A percentile compares a stretch with the other conserved stretches of the same genome.
Evolutionary conservation across 257 asterid species (phyloP).

Genomic region (Solanum boliviense): DNA sequence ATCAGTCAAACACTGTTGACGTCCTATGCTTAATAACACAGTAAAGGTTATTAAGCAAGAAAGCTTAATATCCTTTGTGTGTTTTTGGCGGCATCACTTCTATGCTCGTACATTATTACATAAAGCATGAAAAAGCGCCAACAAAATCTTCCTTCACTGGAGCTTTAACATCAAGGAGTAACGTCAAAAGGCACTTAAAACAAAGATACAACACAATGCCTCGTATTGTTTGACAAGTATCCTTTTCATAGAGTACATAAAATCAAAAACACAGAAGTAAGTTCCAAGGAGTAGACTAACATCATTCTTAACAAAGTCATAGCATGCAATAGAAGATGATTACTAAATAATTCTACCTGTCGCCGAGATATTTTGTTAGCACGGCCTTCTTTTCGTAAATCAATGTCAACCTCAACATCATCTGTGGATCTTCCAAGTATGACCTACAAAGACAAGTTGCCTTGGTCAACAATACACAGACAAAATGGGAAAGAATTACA

Average conservation of each 20-base stretch:
- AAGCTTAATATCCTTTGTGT: background rate
- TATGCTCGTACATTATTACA: background rate
- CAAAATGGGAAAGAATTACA: background rate
- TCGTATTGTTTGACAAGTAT: background rate
- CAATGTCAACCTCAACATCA: slow-evolving; percentile 80
- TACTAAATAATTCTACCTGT: slow-evolving; percentile 43
- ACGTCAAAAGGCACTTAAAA: background rate
- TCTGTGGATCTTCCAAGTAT: slow-evolving; percentile 94
- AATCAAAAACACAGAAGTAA: background rate
- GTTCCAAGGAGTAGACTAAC: background rate
- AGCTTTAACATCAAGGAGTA: background rate
- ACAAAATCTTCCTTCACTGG: background rate
- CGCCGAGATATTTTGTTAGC: slow-evolving; percentile 95
- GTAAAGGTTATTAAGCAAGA: background rate
- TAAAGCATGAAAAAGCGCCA: background rate
- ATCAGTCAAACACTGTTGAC: background rate
- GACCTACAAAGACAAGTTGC: slow-evolving; percentile 36
- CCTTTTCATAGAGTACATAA: background rate
- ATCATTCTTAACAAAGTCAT: background rate
- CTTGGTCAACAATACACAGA: background rate
- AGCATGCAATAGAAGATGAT: background rate
- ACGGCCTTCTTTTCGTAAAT: slow-evolving; percentile 82
- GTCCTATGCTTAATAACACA: background rate
- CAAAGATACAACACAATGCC: background rate
- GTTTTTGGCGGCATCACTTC: background rate